Conservation (phyloP, 306 rosid genomes). For the Abrus pulchellus region DNA sequence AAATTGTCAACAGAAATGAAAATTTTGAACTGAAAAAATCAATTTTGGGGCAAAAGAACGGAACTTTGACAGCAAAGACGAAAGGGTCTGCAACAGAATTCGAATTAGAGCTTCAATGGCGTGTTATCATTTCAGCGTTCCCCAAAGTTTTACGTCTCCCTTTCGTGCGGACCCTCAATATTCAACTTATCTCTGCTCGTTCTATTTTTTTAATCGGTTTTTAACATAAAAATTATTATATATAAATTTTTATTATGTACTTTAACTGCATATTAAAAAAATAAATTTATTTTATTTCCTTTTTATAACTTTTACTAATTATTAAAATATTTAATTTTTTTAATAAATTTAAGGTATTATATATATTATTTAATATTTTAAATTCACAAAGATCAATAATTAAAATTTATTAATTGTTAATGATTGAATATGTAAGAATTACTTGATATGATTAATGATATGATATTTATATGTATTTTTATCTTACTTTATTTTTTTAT, state of each 20-base stretch:
- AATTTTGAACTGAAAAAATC: background rate
- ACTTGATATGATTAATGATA: no score
- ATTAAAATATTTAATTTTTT: no score
- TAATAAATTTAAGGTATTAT: no score
- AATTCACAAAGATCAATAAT: no score
- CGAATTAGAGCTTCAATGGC: constrained; percentile 48
- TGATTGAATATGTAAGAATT: no score
- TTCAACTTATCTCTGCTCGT: background rate
- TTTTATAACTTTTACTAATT: no score
- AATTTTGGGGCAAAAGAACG: constrained; percentile 39
- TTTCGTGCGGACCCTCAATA: constrained; percentile 50
- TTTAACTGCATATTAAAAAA: no score
- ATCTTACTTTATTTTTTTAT: no score
- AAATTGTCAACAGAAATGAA: constrained; percentile 18
- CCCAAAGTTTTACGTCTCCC: constrained; percentile 46
- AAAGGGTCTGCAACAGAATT: constrained; percentile 37
- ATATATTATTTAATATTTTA: no score
- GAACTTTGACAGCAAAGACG: constrained; percentile 33
- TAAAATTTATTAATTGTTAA: no score
- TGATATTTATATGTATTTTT: no score
- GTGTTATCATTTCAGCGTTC: constrained; percentile 20
- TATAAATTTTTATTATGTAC: background rate
- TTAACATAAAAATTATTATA: background rate
- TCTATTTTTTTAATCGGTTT: background rate
- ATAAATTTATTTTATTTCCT: no score